Conservation (phyloP, 2,329 filamentous ascomycete species). For the Xylaria multiplex region DNA sequence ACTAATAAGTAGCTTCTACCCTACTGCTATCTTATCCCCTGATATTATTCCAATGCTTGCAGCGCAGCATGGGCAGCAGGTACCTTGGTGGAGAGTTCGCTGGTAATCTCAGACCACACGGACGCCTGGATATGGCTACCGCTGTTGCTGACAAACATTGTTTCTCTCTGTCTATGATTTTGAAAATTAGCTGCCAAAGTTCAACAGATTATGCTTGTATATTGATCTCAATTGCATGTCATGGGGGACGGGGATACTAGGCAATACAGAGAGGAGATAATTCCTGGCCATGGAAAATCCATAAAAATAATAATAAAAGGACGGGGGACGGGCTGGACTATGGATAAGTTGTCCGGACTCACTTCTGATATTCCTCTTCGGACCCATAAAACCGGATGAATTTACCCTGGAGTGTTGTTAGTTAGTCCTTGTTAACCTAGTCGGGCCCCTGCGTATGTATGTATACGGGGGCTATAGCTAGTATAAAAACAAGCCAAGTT, state of each 20-base stretch:
- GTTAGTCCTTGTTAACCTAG: background rate
- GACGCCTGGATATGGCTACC: slow-evolving; percentile 39
- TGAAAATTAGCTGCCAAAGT: background rate
- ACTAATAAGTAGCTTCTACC: no score
- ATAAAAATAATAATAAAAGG: background rate
- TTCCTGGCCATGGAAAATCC: background rate
- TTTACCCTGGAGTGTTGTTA: slow-evolving; percentile 36
- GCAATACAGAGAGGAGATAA: background rate
- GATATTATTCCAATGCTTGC: background rate
- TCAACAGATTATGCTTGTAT: background rate
- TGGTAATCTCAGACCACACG: slow-evolving; percentile 43
- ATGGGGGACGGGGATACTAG: background rate
- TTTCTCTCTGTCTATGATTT: slow-evolving; percentile 31
- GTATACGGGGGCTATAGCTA: background rate
- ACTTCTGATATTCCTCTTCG: slow-evolving; percentile 38
- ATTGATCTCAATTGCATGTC: background rate
- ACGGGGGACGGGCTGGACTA: background rate
- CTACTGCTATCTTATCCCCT: no score
- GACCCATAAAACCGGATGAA: slow-evolving; percentile 44
- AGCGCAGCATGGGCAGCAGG: slow-evolving; percentile 35
- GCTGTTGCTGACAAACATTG: slow-evolving; percentile 32
- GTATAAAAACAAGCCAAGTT: background rate
- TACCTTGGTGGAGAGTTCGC: slow-evolving; percentile 40
- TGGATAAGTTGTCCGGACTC: slow-evolving; percentile 23
- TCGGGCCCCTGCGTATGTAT: background rate